Conservation (phyloP, 495 filamentous ascomycete genomes). For the Hypoxylon lienhwacheense region DNA sequence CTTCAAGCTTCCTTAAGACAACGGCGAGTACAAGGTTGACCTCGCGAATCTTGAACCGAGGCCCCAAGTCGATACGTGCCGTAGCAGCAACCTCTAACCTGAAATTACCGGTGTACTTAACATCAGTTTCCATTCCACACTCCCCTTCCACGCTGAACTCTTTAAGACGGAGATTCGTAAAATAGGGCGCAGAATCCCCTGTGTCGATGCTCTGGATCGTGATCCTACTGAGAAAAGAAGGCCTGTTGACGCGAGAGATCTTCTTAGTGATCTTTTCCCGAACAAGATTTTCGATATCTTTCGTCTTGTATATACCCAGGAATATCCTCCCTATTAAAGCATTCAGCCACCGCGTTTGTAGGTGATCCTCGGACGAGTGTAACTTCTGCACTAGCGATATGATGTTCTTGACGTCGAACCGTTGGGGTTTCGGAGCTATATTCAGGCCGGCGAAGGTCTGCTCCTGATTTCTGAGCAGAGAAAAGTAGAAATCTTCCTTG, state of each 20-base stretch:
- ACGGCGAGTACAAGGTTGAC: constrained; percentile 87
- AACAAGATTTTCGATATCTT: constrained; percentile 75
- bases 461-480: constrained; percentile 82
- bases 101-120: constrained; percentile 88
- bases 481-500: constrained; percentile 98
- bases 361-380: constrained; percentile 87
- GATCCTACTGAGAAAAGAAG: constrained; percentile 82
- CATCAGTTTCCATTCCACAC: constrained; percentile 78
- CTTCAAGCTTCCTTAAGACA: constrained; percentile 81
- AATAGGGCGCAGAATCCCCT: constrained; percentile 81
- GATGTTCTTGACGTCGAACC: constrained; percentile 82
- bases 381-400: constrained; percentile 83
- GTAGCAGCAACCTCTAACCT: constrained; percentile 85
- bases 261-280: constrained; percentile 91
- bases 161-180: constrained; percentile 85
- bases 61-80: constrained; percentile 84
- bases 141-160: constrained; percentile 92
- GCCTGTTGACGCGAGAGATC: constrained; percentile 89
- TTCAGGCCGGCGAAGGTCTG: constrained; percentile 58
- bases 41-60: constrained; percentile 85
- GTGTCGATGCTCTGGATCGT: constrained; percentile 79
- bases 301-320: constrained; percentile 81
- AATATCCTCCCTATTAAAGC: constrained; percentile 86
- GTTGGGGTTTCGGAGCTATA: constrained; percentile 67
- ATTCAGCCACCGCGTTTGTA: constrained; percentile 94